Evolutionary conservation across 208 protist species (phyloP).

Genomic region (Trypanosoma conorhini): DNA sequence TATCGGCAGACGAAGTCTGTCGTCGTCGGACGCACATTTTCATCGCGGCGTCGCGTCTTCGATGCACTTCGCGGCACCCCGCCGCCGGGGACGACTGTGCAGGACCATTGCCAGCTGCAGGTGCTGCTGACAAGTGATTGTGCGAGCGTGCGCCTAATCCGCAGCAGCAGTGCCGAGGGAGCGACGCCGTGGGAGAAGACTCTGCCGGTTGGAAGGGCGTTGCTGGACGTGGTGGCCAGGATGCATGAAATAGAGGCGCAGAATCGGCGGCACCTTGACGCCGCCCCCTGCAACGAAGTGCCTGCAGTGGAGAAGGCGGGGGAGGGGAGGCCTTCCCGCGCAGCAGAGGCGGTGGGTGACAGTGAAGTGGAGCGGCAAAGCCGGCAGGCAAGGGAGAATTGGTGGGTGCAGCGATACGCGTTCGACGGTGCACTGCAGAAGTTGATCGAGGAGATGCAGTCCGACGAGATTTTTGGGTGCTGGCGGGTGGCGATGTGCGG

Average conservation of each 20-base stretch:
- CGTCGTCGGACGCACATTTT: conserved; percentile 22
- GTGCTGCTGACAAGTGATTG: background rate
- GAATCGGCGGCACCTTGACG: conserved; percentile 20
- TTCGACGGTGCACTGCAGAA: conserved; percentile 21
- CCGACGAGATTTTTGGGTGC: conserved; percentile 29
- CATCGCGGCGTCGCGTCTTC: conserved; percentile 15
- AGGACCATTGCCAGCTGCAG: conserved; percentile 11
- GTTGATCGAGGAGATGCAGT: conserved; percentile 39
- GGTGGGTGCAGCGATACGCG: conserved; percentile 25
- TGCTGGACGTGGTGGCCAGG: conserved; percentile 7
- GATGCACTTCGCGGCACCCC: background rate
- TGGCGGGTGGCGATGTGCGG: conserved; percentile 41
- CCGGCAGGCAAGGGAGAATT: background rate
- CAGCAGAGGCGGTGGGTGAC: background rate
- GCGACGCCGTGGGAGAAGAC: conserved; percentile 21
- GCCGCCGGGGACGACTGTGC: background rate
- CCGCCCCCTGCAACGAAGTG: background rate
- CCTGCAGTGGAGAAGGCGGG: background rate
- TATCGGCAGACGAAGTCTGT: conserved; percentile 18
- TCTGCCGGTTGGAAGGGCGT: conserved; percentile 5
- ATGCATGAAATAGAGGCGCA: conserved; percentile 24
- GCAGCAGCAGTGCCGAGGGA: conserved; percentile 1
- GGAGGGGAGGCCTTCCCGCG: background rate
- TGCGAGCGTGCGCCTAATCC: conserved; percentile 10
- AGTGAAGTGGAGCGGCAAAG: background rate